These are phyloP conservation scores for Lepiota venenata DNA, from an alignment of 768 basidiomycete species.

Conservation along the genomic window DNA sequence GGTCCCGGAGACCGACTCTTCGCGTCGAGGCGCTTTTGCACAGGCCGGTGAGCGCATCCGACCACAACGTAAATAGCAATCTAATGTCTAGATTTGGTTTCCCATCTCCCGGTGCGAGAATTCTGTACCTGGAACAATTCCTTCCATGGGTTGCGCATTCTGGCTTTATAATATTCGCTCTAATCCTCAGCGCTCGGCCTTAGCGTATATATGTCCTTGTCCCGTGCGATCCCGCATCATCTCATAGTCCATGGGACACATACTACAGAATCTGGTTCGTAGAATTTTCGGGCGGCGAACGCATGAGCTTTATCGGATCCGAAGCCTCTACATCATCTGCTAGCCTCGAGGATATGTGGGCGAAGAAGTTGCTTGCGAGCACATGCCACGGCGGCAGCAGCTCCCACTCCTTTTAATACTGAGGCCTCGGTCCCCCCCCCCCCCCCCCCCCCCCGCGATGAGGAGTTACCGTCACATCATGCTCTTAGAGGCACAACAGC, in stretches of 20 bases:
- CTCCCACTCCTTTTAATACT: slow-evolving; percentile 53
- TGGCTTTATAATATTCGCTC: slow-evolving; percentile 47
- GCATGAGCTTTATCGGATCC: slow-evolving; percentile 49
- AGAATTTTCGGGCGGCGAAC: slow-evolving; percentile 36
- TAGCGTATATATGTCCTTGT: slow-evolving; percentile 47
- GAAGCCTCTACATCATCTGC: slow-evolving; percentile 43
- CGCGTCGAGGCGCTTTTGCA: slow-evolving; percentile 50
- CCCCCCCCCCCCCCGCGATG: slow-evolving; percentile 50
- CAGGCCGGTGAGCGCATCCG: slow-evolving; percentile 58
- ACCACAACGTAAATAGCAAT: slow-evolving; percentile 58
- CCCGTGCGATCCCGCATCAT: slow-evolving; percentile 47
- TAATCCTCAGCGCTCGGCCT: slow-evolving; percentile 43
- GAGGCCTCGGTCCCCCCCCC: too few relatives aligned
- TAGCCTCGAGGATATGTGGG: slow-evolving; percentile 37
- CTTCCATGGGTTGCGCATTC: slow-evolving; percentile 64
- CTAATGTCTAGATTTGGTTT: slow-evolving; percentile 39
- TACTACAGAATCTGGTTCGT: slow-evolving; percentile 43
- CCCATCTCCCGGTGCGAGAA: slow-evolving; percentile 36
- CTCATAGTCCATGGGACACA: slow-evolving; percentile 44
- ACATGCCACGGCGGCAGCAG: slow-evolving; percentile 46
- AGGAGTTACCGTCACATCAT: slow-evolving; percentile 44
- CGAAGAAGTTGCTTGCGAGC: slow-evolving; percentile 52
- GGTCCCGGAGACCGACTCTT: slow-evolving; percentile 33
- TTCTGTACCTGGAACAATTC: slow-evolving; percentile 46
- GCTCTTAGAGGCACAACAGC: too few relatives aligned